Evolutionary conservation across 2,329 filamentous ascomycete species (phyloP).

Genomic region (Neopestalotiopsis clavispora): DNA sequence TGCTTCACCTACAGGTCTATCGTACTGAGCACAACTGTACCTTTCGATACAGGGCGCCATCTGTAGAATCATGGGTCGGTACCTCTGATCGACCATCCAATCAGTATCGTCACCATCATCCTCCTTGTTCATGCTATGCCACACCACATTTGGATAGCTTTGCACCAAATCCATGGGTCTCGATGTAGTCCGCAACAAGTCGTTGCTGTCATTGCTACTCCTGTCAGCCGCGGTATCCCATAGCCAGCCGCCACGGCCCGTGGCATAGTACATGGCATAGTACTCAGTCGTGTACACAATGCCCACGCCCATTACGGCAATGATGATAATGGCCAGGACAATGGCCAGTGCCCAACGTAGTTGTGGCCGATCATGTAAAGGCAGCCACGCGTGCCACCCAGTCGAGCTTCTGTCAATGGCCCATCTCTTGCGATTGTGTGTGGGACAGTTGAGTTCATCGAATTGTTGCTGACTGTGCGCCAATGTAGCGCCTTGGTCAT

Average conservation of each 20-base stretch:
- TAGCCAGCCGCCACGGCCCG: conserved; percentile 19
- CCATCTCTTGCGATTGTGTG: conserved; percentile 25
- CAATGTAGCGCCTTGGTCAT: background rate
- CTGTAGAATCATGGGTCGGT: background rate
- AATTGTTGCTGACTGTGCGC: background rate
- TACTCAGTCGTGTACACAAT: conserved; percentile 30
- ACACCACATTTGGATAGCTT: background rate
- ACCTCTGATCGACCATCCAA: conserved; percentile 20
- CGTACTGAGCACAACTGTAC: conserved; percentile 22
- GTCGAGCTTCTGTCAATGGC: conserved; percentile 21
- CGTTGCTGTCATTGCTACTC: background rate
- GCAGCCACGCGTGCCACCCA: conserved; percentile 28
- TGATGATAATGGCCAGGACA: conserved; percentile 25
- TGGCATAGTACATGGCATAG: conserved; percentile 25
- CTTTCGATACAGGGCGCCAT: background rate
- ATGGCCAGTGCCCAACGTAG: conserved; percentile 26
- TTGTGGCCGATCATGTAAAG: conserved; percentile 26
- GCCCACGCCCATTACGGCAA: conserved; percentile 26
- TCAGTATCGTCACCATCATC: background rate
- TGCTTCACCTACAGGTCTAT: conserved; percentile 21
- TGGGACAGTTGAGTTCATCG: conserved; percentile 21
- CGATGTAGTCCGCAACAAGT: background rate
- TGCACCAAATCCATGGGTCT: background rate
- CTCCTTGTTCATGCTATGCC: background rate
- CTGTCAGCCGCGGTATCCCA: conserved; percentile 3